Percentiles rank a stretch among this genome's conserved stretches.
phyloP scores from a whole-genome alignment of 345 rosid genomes.

The Gossypium arboreum region DNA sequence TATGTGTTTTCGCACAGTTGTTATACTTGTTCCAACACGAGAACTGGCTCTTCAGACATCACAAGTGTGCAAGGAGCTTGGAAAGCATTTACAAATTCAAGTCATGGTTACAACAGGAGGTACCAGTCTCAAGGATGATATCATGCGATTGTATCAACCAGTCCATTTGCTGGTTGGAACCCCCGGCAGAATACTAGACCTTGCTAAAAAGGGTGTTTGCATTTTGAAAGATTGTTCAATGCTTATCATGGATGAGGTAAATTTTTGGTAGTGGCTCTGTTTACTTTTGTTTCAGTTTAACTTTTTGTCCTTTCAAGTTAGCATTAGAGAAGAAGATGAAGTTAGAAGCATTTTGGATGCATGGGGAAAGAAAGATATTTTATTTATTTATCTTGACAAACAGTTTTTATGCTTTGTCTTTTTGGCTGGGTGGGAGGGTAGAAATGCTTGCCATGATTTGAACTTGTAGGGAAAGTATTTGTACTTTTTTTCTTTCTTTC shows the following conservation, averaged over 20 bases:
- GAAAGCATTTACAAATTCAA: slow-evolving; percentile 87
- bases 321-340: neutral
- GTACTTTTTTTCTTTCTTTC: neutral
- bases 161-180: slow-evolving; percentile 98
- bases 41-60: slow-evolving; percentile 99
- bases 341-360: neutral
- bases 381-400: neutral
- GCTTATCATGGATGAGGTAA: slow-evolving; percentile 99
- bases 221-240: slow-evolving; percentile 87
- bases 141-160: slow-evolving; percentile 96
- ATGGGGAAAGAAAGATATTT: neutral
- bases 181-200: slow-evolving; percentile 97
- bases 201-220: slow-evolving; percentile 91
- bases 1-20: slow-evolving; percentile 44
- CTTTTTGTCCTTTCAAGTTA: neutral
- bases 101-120: slow-evolving; percentile 99
- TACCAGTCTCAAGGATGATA: slow-evolving; percentile 98
- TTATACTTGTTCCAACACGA: slow-evolving; percentile 94
- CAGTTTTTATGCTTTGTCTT: neutral
- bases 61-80: slow-evolving; percentile 98
- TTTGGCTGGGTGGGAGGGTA: neutral
- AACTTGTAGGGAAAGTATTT: neutral
- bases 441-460: neutral
- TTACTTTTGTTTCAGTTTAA: neutral
- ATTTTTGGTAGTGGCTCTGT: slow-evolving; percentile 13